Conservation (phyloP, 106 monocot species). For the Acorus gramineus region DNA sequence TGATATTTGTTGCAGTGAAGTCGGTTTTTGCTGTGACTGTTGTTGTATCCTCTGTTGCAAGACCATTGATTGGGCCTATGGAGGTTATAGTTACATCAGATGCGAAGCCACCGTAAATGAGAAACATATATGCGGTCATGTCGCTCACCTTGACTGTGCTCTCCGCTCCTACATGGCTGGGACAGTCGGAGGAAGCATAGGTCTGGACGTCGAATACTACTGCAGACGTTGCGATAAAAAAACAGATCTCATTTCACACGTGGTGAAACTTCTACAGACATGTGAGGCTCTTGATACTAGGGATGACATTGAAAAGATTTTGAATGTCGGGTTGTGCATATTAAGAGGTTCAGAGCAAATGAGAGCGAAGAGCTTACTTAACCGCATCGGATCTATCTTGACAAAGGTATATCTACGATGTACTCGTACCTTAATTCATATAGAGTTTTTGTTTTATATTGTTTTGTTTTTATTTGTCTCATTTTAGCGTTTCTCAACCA, state of each 20-base stretch:
- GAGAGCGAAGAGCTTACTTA: conserved; percentile 37
- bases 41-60: conserved; percentile 68
- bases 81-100: conserved; percentile 46
- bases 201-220: conserved; percentile 70
- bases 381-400: conserved; percentile 22
- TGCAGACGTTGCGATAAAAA: conserved; percentile 79
- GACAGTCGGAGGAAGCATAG: conserved; percentile 63
- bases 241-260: conserved; percentile 53
- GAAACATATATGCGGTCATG: conserved; percentile 56
- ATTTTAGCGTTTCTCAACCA: conserved; percentile 18
- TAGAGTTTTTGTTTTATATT: neutral
- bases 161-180: conserved; percentile 70
- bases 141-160: conserved; percentile 72
- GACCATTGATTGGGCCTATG: conserved; percentile 37
- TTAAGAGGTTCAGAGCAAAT: conserved; percentile 38
- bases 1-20: conserved; percentile 65
- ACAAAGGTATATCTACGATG: conserved; percentile 37
- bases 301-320: conserved; percentile 39
- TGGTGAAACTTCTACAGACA: conserved; percentile 19
- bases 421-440: neutral
- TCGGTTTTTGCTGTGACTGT: conserved; percentile 67
- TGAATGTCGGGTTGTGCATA: conserved; percentile 40
- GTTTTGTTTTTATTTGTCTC: conserved; percentile 2
- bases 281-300: conserved; percentile 33
- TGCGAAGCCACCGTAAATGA: conserved; percentile 48